These are phyloP conservation scores for Ceratopteris richardii DNA, from an alignment of 75 land plant genomes.

Conservation along the genomic window DNA sequence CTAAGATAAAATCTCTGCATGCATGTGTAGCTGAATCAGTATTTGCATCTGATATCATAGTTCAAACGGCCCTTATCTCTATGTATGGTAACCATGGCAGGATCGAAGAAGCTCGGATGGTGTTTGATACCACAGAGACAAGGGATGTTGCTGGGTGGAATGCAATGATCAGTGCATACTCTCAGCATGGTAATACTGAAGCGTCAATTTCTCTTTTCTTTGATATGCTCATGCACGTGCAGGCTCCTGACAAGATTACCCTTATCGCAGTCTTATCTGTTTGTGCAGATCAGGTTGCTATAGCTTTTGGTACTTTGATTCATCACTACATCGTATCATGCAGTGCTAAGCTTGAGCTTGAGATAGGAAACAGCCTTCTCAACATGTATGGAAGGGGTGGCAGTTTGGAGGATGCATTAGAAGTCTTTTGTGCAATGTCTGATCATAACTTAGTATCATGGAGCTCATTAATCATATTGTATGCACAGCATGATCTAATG, in stretches of 20 bases:
- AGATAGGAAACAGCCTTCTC: slow-evolving; percentile 13
- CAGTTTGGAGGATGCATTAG: slow-evolving; percentile 22
- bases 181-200: slow-evolving; percentile 41
- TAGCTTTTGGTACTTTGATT: too few relatives aligned
- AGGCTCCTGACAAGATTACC: neutral
- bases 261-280: too few relatives aligned
- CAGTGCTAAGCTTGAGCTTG: too few relatives aligned
- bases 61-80: slow-evolving; percentile 50
- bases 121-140: slow-evolving; percentile 26
- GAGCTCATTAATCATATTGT: slow-evolving; percentile 18
- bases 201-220: slow-evolving; percentile 31
- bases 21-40: slow-evolving; percentile 22
- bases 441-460: slow-evolving; percentile 16
- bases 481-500: slow-evolving; percentile 14
- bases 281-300: too few relatives aligned
- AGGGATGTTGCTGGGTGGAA: slow-evolving; percentile 50
- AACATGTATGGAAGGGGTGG: slow-evolving; percentile 33
- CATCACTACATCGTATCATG: too few relatives aligned
- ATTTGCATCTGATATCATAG: slow-evolving; percentile 16
- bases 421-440: slow-evolving; percentile 11
- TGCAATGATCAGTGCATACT: slow-evolving; percentile 40
- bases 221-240: slow-evolving; percentile 25
- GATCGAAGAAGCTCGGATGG: slow-evolving; percentile 34
- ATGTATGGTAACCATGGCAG: slow-evolving; percentile 42
- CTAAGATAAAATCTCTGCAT: slow-evolving; percentile 34